Conservation (phyloP, 345 rosid species). For the Melastoma malabathricum region DNA sequence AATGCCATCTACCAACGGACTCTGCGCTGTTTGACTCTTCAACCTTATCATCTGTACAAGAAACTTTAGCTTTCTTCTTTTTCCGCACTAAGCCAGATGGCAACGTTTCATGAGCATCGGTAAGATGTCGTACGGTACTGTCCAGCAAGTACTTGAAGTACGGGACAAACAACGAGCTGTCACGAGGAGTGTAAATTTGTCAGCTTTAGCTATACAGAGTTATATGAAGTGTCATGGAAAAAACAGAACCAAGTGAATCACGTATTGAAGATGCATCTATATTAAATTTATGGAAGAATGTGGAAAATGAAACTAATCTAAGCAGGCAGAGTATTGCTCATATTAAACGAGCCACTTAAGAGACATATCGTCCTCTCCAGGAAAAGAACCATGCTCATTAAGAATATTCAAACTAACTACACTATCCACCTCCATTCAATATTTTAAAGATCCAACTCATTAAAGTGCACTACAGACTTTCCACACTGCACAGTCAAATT, state of each 20-base stretch:
- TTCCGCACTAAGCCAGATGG: slow-evolving; percentile 32
- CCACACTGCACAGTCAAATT: slow-evolving; percentile 1
- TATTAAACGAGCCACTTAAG: too few species aligned
- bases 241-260: too few species aligned
- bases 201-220: too few species aligned
- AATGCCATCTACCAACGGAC: slow-evolving; percentile 59
- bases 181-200: neutral
- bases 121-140: slow-evolving; percentile 48
- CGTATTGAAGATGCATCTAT: too few species aligned
- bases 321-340: too few species aligned
- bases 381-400: too few species aligned
- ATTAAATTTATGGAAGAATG: too few species aligned
- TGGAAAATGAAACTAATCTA: too few species aligned
- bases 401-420: neutral
- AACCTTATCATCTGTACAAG: slow-evolving; percentile 21
- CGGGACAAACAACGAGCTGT: slow-evolving; percentile 83
- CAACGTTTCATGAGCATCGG: slow-evolving; percentile 19
- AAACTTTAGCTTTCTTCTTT: slow-evolving; percentile 70
- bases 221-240: too few species aligned
- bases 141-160: slow-evolving; percentile 75
- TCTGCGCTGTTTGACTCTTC: slow-evolving; percentile 10
- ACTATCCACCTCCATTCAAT: neutral
- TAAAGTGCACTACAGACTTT: too few species aligned
- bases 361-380: too few species aligned
- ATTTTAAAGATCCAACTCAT: neutral